A percentile compares a stretch with the other conserved stretches of the same genome.
Conservation (phyloP, 345 rosid species). For the Lumnitzera racemosa region DNA sequence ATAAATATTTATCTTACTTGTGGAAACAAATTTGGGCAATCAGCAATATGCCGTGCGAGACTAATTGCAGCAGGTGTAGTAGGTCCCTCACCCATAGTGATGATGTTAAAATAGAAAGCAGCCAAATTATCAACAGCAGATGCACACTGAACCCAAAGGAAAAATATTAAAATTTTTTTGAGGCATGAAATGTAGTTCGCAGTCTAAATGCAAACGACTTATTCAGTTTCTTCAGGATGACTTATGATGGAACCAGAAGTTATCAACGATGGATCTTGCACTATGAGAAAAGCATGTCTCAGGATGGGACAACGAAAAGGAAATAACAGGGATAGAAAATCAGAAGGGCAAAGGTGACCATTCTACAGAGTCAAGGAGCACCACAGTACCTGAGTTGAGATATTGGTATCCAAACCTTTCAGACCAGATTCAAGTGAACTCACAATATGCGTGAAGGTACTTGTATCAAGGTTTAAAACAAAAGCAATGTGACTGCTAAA, state of each 20-base stretch:
- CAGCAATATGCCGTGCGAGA: slow-evolving; percentile 82
- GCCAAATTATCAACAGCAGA: slow-evolving; percentile 95
- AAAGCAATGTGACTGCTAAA: slow-evolving; percentile 70
- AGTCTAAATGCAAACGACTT: too few relatives aligned
- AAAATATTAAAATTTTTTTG: slow-evolving; percentile 7
- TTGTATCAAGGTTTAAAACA: slow-evolving; percentile 71
- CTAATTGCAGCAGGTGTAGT: slow-evolving; percentile 61
- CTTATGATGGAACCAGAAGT: too few relatives aligned
- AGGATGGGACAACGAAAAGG: too few relatives aligned
- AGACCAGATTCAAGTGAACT: slow-evolving; percentile 97
- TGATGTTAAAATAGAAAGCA: slow-evolving; percentile 89
- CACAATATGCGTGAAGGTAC: slow-evolving; percentile 84
- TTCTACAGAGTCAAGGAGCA: background rate
- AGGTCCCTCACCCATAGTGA: slow-evolving; percentile 90
- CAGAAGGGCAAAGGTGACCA: too few relatives aligned
- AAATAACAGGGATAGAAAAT: too few relatives aligned
- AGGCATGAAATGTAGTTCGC: background rate
- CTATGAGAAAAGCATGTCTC: too few relatives aligned
- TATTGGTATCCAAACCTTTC: slow-evolving; percentile 82
- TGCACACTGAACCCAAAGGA: slow-evolving; percentile 66
- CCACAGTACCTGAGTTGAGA: slow-evolving; percentile 78
- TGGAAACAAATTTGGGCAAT: slow-evolving; percentile 90
- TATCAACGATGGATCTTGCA: too few relatives aligned
- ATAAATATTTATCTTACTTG: slow-evolving; percentile 44
- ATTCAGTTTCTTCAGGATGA: too few relatives aligned